These are phyloP conservation scores for Laetiporus sulphureus DNA, from an alignment of 1,284 basidiomycete genomes.

Conservation along the genomic window DNA sequence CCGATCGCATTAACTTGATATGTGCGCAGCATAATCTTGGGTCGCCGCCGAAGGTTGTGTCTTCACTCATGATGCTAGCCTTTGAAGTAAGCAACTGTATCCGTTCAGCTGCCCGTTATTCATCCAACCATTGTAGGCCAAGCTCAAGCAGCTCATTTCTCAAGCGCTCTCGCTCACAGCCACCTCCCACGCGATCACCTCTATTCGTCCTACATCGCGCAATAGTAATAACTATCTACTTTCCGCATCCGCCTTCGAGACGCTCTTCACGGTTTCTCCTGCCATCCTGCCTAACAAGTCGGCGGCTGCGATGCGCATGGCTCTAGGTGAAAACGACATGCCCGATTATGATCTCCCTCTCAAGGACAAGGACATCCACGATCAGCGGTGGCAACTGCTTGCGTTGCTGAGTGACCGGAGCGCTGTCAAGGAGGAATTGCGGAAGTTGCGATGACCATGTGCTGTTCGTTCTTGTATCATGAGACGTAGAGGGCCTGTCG, in stretches of 20 bases:
- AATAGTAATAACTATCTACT: constrained; percentile 46
- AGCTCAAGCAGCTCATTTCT: constrained; percentile 75
- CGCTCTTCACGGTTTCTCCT: constrained; percentile 70
- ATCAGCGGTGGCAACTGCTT: constrained; percentile 69
- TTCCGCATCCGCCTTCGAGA: constrained; percentile 62
- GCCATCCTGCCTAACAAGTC: constrained; percentile 71
- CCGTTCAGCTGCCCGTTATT: background rate
- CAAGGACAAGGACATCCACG: constrained; percentile 58
- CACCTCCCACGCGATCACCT: constrained; percentile 67
- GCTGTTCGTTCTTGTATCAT: no score
- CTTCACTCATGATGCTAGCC: constrained; percentile 66
- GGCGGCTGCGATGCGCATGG: constrained; percentile 64
- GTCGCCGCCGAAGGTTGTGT: constrained; percentile 53
- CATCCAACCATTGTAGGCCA: constrained; percentile 41
- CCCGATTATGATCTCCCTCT: constrained; percentile 47
- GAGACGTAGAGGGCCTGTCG: constrained; percentile 2
- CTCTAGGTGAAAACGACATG: constrained; percentile 50
- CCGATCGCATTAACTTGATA: constrained; percentile 72
- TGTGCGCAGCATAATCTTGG: constrained; percentile 68
- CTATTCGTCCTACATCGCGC: constrained; percentile 58
- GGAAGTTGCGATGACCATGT: no score
- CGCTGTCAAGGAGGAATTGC: constrained; percentile 58
- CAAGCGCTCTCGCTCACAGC: constrained; percentile 72
- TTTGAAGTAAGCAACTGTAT: constrained; percentile 48
- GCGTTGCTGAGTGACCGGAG: constrained; percentile 69